A percentile compares a stretch with the other conserved stretches of the same genome.
Conservation (phyloP, 257 asterid species). For the Prunella vulgaris region DNA sequence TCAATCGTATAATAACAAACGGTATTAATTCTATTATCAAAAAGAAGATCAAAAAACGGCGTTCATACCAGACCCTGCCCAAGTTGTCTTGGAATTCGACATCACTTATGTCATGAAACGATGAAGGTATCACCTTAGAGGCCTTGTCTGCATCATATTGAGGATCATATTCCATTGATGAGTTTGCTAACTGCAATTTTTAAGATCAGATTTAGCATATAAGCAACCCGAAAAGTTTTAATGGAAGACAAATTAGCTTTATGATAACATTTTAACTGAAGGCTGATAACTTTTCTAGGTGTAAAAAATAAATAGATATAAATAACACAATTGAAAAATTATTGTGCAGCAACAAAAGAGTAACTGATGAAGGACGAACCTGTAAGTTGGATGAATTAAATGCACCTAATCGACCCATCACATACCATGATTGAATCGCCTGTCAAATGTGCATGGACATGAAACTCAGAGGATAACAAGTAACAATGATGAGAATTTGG, state of each 20-base stretch:
- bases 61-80: conserved; percentile 82
- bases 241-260: neutral
- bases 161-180: conserved; percentile 78
- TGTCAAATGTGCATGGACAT: conserved; percentile 28
- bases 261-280: neutral
- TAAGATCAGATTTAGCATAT: neutral
- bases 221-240: neutral
- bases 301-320: neutral
- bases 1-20: neutral
- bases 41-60: too few relatives aligned
- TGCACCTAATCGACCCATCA: conserved; percentile 97
- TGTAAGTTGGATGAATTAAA: conserved; percentile 80
- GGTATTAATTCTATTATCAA: neutral
- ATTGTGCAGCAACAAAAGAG: neutral
- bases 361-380: conserved; percentile 37
- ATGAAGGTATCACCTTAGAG: conserved; percentile 77
- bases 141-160: conserved; percentile 84
- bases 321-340: neutral
- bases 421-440: conserved; percentile 95
- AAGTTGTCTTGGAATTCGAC: conserved; percentile 97
- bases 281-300: neutral
- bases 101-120: conserved; percentile 84
- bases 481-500: neutral
- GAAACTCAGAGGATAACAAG: neutral
- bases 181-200: conserved; percentile 58